Percentiles rank a stretch among this genome's conserved stretches.
These are phyloP conservation scores for Xylaria bambusicola DNA, from an alignment of 495 filamentous ascomycete species.

Conservation along the genomic window DNA sequence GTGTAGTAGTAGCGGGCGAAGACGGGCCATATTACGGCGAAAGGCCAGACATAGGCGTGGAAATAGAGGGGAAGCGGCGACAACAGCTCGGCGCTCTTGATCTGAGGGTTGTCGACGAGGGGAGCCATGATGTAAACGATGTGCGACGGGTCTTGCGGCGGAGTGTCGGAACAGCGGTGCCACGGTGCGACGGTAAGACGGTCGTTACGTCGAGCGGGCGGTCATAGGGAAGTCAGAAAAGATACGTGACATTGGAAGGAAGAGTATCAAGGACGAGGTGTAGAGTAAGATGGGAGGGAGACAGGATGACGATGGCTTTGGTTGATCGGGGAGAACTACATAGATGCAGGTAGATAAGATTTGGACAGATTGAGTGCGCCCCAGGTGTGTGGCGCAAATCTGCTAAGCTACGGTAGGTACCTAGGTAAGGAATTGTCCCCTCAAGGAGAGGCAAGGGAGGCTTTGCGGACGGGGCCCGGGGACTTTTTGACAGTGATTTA, in stretches of 20 bases:
- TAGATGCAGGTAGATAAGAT: neutral
- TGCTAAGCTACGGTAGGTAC: too few species aligned
- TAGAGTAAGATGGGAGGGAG: neutral
- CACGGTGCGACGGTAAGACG: neutral
- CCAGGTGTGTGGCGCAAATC: too few species aligned
- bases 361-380: neutral
- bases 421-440: too few species aligned
- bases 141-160: neutral
- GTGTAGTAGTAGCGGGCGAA: constrained; percentile 87
- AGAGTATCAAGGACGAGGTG: too few species aligned
- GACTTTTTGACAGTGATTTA: too few species aligned
- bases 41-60: constrained; percentile 92
- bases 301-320: neutral
- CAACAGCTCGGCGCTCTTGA: constrained; percentile 82
- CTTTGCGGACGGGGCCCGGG: too few species aligned
- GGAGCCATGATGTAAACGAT: constrained; percentile 35
- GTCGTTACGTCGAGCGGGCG: constrained; percentile 13
- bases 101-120: constrained; percentile 89
- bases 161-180: neutral
- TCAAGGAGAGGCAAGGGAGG: too few species aligned
- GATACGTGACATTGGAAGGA: neutral
- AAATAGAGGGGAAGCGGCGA: constrained; percentile 79
- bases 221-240: constrained; percentile 12
- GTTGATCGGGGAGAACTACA: too few species aligned
- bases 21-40: constrained; percentile 83